These are phyloP conservation scores for Scedosporium dehoogii DNA, from an alignment of 2,329 filamentous ascomycete species.

Conservation along the genomic window DNA sequence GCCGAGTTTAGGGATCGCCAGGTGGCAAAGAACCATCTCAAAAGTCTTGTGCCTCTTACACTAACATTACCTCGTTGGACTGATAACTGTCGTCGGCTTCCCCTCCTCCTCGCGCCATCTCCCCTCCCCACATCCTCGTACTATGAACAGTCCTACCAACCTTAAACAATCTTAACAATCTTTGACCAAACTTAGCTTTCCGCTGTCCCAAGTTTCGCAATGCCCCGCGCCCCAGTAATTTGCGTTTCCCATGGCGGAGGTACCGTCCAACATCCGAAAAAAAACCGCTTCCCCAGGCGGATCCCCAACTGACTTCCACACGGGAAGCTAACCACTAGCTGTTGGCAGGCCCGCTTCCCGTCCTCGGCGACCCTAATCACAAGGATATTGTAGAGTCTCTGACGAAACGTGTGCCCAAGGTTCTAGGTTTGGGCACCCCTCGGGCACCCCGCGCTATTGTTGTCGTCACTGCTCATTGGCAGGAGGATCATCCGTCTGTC, in stretches of 20 bases:
- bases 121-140: too few relatives aligned
- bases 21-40: too few relatives aligned
- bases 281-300: not conserved
- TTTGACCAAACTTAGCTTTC: not conserved
- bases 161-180: not conserved
- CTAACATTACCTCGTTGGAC: too few relatives aligned
- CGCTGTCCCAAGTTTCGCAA: not conserved
- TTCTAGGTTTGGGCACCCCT: constrained; percentile 43
- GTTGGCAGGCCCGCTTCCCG: constrained; percentile 40
- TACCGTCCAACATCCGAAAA: constrained; percentile 10
- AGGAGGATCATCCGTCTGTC: constrained; percentile 35
- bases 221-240: constrained; percentile 27
- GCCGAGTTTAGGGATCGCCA: too few relatives aligned
- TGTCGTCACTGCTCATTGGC: constrained; percentile 50
- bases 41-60: too few relatives aligned
- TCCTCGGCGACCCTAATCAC: constrained; percentile 46
- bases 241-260: constrained; percentile 40
- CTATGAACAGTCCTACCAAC: too few relatives aligned
- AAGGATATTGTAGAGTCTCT: constrained; percentile 41
- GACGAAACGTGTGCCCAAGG: constrained; percentile 39
- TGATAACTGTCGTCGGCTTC: too few relatives aligned
- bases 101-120: too few relatives aligned
- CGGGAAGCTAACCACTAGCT: not conserved
- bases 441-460: constrained; percentile 36
- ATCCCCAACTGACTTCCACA: not conserved